Percentiles rank a stretch among this genome's conserved stretches.
These are phyloP conservation scores for Panaeolus papilionaceus DNA, from an alignment of 768 basidiomycete genomes.

Conservation along the genomic window DNA sequence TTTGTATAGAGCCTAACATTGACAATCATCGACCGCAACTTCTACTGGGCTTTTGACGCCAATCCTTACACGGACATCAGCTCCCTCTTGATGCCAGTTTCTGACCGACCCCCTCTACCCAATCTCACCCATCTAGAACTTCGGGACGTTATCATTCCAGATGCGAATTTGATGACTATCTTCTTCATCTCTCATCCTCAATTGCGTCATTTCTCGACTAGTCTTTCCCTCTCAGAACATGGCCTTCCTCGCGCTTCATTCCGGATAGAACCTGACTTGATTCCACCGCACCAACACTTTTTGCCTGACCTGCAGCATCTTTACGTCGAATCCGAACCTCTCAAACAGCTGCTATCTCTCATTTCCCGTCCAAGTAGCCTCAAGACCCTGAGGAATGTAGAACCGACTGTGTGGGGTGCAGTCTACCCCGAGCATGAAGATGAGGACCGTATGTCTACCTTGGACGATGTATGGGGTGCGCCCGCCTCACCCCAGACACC, in stretches of 20 bases:
- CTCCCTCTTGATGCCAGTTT: conserved; percentile 16
- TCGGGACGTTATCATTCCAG: conserved; percentile 20
- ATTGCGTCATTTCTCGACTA: conserved; percentile 20
- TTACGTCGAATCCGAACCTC: neutral
- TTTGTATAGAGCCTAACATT: conserved; percentile 21
- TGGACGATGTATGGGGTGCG: conserved; percentile 26
- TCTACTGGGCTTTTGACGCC: conserved; percentile 19
- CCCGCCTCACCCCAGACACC: neutral
- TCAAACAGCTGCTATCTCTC: conserved; percentile 15
- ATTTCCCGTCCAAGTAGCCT: conserved; percentile 20
- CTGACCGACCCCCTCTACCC: neutral
- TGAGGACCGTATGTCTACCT: conserved; percentile 18
- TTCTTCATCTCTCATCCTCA: conserved; percentile 23
- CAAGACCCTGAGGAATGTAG: conserved; percentile 15
- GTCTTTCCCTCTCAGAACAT: conserved; percentile 16
- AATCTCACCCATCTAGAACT: conserved; percentile 21
- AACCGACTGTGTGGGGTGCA: conserved; percentile 24
- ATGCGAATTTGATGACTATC: conserved; percentile 19
- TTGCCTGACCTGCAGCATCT: conserved; percentile 20
- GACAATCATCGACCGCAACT: conserved; percentile 20
- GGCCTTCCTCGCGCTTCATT: conserved; percentile 22
- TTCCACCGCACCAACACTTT: neutral
- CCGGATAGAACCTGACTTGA: conserved; percentile 12
- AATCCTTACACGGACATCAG: conserved; percentile 26
- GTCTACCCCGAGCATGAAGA: conserved; percentile 14